A percentile compares a stretch with the other conserved stretches of the same genome.
Conservation (phyloP, 2,329 filamentous ascomycete genomes). For the Cordyceps tenuipes region DNA sequence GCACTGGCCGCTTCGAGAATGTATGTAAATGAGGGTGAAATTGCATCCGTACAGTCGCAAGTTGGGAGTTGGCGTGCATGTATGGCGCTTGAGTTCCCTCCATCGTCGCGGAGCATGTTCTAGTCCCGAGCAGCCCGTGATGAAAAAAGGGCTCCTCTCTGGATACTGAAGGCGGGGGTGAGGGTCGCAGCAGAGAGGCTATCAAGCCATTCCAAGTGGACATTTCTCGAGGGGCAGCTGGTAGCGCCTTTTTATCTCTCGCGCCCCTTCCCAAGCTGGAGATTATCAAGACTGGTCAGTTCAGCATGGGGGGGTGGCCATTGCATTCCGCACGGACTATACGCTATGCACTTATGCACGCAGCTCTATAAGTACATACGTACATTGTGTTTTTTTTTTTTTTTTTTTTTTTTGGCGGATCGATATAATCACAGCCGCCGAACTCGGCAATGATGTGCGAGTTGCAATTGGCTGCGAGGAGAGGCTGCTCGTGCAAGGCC, state of each 20-base stretch:
- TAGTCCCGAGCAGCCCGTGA: not conserved
- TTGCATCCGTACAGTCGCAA: not conserved
- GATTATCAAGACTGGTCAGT: not conserved
- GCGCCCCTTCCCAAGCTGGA: not conserved
- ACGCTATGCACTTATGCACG: not conserved
- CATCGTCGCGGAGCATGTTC: not conserved
- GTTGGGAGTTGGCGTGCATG: not conserved
- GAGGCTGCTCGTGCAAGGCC: not conserved
- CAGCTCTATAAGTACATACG: not conserved
- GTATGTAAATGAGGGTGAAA: not conserved
- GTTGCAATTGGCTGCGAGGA: not conserved
- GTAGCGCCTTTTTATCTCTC: not conserved
- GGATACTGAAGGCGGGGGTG: not conserved
- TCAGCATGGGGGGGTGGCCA: not conserved
- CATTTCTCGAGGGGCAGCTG: not conserved
- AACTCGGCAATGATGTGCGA: not conserved
- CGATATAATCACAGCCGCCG: not conserved
- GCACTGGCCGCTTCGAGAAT: not conserved
- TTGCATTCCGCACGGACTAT: conserved; percentile 1
- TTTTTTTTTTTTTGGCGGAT: not conserved
- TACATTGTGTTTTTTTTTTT: not conserved
- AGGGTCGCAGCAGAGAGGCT: not conserved
- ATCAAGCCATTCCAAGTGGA: not conserved
- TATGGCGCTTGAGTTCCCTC: not conserved
- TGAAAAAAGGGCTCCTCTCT: not conserved